These are phyloP conservation scores for Vitis vinifera DNA, from an alignment of 164 flowering plant genomes.

Conservation along the genomic window ASM3070453v1 NC_081812.1:15359001-15359500, in stretches of 20 bases:
- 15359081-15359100: slow-evolving; percentile 21
- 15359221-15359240: slow-evolving; percentile 11
- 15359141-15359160: too few species aligned
- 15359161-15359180: too few species aligned
- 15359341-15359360: slow-evolving; percentile 65
- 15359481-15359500: slow-evolving; percentile 75
- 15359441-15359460: slow-evolving; percentile 78
- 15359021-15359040: slow-evolving; percentile 41
- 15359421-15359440: slow-evolving; percentile 84
- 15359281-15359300: slow-evolving; percentile 61
- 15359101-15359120: neutral
- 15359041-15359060: slow-evolving; percentile 42
- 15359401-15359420: slow-evolving; percentile 74
- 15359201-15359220: too few species aligned
- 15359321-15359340: slow-evolving; percentile 67
- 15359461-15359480: slow-evolving; percentile 77
- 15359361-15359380: slow-evolving; percentile 76
- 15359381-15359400: slow-evolving; percentile 81
- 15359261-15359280: slow-evolving; percentile 24
- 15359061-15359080: slow-evolving; percentile 10
- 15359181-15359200: too few species aligned
- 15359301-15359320: slow-evolving; percentile 64
- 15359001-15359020: slow-evolving; percentile 40
- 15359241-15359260: neutral
- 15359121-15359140: slow-evolving; percentile 2